Percentiles rank a stretch among this genome's conserved stretches.
Conservation (phyloP, 352 stramenopile genomes). For the Pythium guiyangense region DNA sequence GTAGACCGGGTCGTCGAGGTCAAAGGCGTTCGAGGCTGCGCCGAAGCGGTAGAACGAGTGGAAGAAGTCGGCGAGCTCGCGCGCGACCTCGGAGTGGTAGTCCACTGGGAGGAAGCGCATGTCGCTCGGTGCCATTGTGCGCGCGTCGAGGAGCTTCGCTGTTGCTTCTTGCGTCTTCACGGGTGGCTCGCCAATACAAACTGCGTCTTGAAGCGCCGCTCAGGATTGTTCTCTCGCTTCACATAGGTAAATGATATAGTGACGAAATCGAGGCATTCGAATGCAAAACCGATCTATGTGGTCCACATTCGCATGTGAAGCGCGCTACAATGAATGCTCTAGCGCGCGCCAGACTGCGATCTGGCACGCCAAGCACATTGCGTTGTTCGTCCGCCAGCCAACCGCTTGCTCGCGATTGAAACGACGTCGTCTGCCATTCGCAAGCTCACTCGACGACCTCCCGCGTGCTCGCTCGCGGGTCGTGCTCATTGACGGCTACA, state of each 20-base stretch:
- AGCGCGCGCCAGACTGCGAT: background rate
- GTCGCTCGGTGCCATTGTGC: conserved; percentile 2
- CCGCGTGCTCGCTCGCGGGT: too few species aligned
- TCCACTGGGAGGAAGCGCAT: conserved; percentile 58
- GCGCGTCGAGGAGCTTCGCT: too few species aligned
- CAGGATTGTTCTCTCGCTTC: too few species aligned
- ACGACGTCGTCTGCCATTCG: background rate
- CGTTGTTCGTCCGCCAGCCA: background rate
- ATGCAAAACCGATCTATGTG: too few species aligned
- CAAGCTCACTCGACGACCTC: background rate
- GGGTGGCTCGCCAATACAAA: too few species aligned
- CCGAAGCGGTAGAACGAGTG: conserved; percentile 81
- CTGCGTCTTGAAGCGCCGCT: too few species aligned
- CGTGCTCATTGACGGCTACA: too few species aligned
- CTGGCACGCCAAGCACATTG: conserved; percentile 1
- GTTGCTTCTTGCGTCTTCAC: too few species aligned
- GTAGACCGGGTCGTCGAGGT: conserved; percentile 49
- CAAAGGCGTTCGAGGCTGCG: conserved; percentile 40
- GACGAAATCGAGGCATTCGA: too few species aligned
- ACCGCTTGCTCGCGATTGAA: background rate
- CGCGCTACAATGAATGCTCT: too few species aligned
- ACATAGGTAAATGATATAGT: too few species aligned
- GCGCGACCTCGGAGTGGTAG: conserved; percentile 65
- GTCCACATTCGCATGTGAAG: too few species aligned
- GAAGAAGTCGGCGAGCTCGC: conserved; percentile 67